Base-by-base conservation (phyloP, 192 early-diverging fungal genomes). In the Coemansia sp. region DNA sequence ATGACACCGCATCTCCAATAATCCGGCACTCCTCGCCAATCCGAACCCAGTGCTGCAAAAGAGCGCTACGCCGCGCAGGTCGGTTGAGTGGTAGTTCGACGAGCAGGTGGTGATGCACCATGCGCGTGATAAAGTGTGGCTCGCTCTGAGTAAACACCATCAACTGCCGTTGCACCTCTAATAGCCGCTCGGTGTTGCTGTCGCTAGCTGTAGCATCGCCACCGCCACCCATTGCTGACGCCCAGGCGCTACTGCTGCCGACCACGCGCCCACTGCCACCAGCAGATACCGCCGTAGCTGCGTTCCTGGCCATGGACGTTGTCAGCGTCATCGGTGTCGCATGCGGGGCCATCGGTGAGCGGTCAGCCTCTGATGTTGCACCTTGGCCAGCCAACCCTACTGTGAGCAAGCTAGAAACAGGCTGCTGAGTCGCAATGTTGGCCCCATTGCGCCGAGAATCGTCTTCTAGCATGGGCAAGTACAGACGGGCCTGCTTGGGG, bases 111-210 rank as follows among this genome's bases (percentile, higher is more conserved):
- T 87, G 86, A 53, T 87, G 84, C 18, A 93, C 86, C 62, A 93
- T 71, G 20, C 89, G 84, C 7, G 90, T 90, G 22, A 93, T 39
- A 63, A 93, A 93, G 65, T 93, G 92, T n/a, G 91, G 91, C 24
- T 89, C 82, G 36, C 73, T 65, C 1, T 74, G 78, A 13, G 88
- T 89, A 50, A 87, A 90, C 44, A 79, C 74, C 66, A 86, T 75
- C 55, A 81, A 50, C 70, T 80, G 85, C 2, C 78, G 76, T 43
- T 76, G 73, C 41, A 73, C 61, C 5, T 80, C 74, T 65, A 77
- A 44, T 12, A 71, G 52, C 24, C 41, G 50, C 62, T 74, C 76
- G 12, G 53, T 58, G 16, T 27, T 22, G 39, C 24, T 57, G 27
- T 61, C 66, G 33, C 18, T 58, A 22, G 33, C 40, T 2, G 29